Conservation (phyloP, 331 rosid species). For the Quercus phellos region DNA sequence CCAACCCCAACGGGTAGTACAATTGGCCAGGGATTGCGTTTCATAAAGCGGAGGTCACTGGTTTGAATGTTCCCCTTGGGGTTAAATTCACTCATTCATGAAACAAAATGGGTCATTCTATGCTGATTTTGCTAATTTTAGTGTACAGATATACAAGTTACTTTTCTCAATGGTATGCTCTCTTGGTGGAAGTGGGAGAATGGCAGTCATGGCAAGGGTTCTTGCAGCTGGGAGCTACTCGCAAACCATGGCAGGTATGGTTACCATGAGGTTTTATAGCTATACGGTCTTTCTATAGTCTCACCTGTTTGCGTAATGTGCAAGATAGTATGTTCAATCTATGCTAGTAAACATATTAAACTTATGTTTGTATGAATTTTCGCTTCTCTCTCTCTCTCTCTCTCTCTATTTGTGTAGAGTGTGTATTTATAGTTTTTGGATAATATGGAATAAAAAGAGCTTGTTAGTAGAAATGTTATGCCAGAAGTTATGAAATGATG, state of each 20-base stretch:
- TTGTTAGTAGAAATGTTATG: neutral
- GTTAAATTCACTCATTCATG: neutral
- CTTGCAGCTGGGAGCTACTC: constrained; percentile 54
- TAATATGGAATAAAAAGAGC: neutral
- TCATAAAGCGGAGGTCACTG: neutral
- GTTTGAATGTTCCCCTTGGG: neutral
- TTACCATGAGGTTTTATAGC: constrained; percentile 1
- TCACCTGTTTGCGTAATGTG: neutral
- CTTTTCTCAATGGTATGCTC: constrained; percentile 62
- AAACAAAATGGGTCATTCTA: neutral
- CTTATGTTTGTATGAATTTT: neutral
- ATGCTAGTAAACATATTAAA: neutral
- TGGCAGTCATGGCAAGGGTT: constrained; percentile 84
- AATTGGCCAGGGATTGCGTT: neutral
- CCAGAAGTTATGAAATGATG: neutral
- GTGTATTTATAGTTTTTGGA: neutral
- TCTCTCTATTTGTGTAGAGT: no score
- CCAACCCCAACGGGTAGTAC: neutral
- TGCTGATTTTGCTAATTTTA: constrained; percentile 11
- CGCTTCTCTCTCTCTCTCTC: neutral
- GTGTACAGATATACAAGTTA: constrained; percentile 19
- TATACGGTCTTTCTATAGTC: neutral
- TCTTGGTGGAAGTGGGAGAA: constrained; percentile 69
- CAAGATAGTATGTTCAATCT: neutral
- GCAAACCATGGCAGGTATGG: constrained; percentile 51